phyloP scores from a whole-genome alignment of 257 asterid species.

The Gentiana straminea region DNA sequence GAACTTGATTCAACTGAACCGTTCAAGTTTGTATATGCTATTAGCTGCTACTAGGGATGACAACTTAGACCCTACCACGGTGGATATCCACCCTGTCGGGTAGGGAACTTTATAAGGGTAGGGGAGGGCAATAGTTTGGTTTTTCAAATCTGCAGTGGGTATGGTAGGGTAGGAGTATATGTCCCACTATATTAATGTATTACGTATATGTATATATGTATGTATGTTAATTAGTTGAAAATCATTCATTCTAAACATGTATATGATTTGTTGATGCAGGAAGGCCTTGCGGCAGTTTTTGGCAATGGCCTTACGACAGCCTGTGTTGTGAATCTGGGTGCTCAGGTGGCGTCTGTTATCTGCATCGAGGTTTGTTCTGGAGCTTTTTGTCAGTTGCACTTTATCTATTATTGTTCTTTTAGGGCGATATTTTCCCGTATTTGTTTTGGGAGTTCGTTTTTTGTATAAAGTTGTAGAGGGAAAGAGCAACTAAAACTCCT shows the following conservation, averaged over 20 bases:
- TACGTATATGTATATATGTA: neutral
- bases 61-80: no score
- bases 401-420: neutral
- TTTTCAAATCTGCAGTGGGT: no score
- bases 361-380: conserved; percentile 67
- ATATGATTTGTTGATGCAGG: conserved; percentile 33
- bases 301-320: conserved; percentile 97
- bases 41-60: no score
- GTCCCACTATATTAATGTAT: no score
- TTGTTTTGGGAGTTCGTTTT: neutral
- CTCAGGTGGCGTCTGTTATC: conserved; percentile 86
- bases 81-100: neutral
- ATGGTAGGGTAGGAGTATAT: no score
- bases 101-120: neutral
- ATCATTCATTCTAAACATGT: neutral
- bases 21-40: no score
- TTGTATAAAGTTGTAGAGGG: neutral
- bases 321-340: conserved; percentile 88
- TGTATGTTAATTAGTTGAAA: neutral
- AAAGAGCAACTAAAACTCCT: neutral
- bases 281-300: conserved; percentile 95
- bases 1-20: no score
- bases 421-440: neutral
- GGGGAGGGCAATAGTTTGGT: no score
- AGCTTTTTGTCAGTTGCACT: conserved; percentile 2